Base-by-base conservation (phyloP, 345 rosid species). In the Eucalyptus grandis region DNA sequence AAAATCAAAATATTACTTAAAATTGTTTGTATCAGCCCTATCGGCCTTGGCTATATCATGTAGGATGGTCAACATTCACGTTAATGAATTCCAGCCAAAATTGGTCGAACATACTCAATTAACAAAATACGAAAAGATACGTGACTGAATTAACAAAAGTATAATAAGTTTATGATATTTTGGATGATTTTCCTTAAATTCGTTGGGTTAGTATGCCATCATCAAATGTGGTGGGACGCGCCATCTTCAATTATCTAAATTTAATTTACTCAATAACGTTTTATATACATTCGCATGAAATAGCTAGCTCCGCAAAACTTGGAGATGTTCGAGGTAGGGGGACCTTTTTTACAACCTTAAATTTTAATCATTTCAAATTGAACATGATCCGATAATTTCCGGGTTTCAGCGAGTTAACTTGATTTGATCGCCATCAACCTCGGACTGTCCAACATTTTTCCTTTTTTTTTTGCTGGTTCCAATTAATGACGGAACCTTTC, bases 61-160 rank as follows among this genome's bases (percentile, higher is more conserved):
- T 3, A 49, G 0, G 17, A 49, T 0, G 17, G 17, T 5, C 51
- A 49, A 49, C 51, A 49, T 49, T 16, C 51, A 49, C 7, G 0
- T 49, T 2, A 49, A 49, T 49, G 51, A 49, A 49, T 49, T 49
- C 51, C 3, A 49, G 0, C 7, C 51, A 49, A 51, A 51, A 51
- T 51, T 51, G 56, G 9, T 17, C 2, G 2, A 17, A 51, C 19
- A 3, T 17, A 51, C 9, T 51, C 56, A 51, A 51, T 51, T 51
- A 22, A 17, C 9, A 51, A 51, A 51, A 51, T 17, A 7, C 2
- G 2, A 51, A 51, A 8, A 51, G 4, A 15, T 51, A 1, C 7
- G 17, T 17, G 56, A 17, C 9, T 51, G 21, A 51, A 51, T 51
- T 51, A 0, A 16, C 9, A 16, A 16, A 51, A 51, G 8, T 51